Base-by-base conservation (phyloP, 306 rosid genomes). In the Trifolium pratense region DNA sequence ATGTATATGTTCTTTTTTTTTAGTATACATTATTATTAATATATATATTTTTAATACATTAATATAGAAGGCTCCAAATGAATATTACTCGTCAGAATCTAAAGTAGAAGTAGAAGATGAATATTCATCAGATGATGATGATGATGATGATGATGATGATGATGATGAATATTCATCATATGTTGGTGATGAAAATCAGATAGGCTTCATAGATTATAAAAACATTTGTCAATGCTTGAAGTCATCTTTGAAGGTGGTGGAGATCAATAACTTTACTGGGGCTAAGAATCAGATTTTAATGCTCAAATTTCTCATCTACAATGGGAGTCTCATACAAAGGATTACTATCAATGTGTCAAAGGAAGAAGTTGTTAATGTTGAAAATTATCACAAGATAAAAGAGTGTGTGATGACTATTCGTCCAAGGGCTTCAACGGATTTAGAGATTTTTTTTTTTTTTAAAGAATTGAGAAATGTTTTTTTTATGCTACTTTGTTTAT, bases 201-300 rank as follows among this genome's bases (percentile, higher is more conserved):
- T 10, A 39, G 12, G 13, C 2, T 45, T 40, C 26, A 15, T 23
- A 29, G n/a, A 15, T 9, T 14, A 25, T 4, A 1, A 4, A 45
- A 45, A 0, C 0, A 12, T 9, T 43, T 26, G 5, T 9, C 2
- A 14, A 10, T 70, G 81, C 43, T 18, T 78, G 77, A 32, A 0
- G 13, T 51, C 37, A 62, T 51, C 76, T 7, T 6, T 78, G 46
- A 70, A 70, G 77, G 26, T 39, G 10, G 81, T 78, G 45, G 77
- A 78, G 58, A 43, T 78, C 48, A 62, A 73, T 12, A 49, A 36
- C 12, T 73, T 73, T 7, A 51, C 7, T 8, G 58, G 59, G 2
- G 11, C 23, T 5, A 0, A 0, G 7, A 16, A 48, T 46, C 71
- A 61, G 10, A 0, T 57, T 5, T 20, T 12, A 0, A 11, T 15